phyloP scores from a whole-genome alignment of 305 asterid species.

The Plantago coronopus region DNA sequence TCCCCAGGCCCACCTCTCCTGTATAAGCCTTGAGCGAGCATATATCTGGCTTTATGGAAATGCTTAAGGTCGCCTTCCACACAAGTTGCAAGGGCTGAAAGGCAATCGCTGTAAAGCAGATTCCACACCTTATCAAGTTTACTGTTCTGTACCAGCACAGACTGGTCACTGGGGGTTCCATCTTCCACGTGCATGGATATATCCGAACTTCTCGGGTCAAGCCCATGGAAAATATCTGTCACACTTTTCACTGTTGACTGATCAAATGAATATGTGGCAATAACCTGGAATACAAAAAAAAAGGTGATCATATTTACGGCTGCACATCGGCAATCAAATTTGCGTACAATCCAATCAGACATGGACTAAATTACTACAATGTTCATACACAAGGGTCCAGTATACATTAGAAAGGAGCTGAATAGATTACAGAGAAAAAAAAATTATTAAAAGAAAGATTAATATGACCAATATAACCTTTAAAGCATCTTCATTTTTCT shows the following conservation, averaged over 20 bases:
- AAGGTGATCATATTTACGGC: slow-evolving; percentile 17
- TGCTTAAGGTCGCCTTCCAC: slow-evolving; percentile 99
- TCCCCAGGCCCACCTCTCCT: slow-evolving; percentile 72
- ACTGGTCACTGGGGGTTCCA: slow-evolving; percentile 32
- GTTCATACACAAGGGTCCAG: slow-evolving; percentile 7
- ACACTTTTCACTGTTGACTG: slow-evolving; percentile 56
- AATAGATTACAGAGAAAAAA: slow-evolving; percentile 3
- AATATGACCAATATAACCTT: slow-evolving; percentile 46
- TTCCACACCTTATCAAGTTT: slow-evolving; percentile 65
- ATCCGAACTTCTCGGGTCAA: slow-evolving; percentile 38
- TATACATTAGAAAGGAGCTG: slow-evolving; percentile 5
- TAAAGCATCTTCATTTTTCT: slow-evolving; percentile 62
- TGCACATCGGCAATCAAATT: slow-evolving; percentile 18
- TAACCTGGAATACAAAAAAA: slow-evolving; percentile 47
- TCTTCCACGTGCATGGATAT: slow-evolving; percentile 38
- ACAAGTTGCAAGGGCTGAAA: slow-evolving; percentile 83
- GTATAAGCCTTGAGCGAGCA: slow-evolving; percentile 91
- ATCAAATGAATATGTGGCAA: slow-evolving; percentile 64
- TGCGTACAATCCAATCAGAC: slow-evolving; percentile 18
- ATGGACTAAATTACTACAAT: slow-evolving; percentile 11
- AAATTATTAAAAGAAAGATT: slow-evolving; percentile 20
- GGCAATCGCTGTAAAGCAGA: slow-evolving; percentile 85
- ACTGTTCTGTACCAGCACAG: slow-evolving; percentile 30
- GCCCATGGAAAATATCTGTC: slow-evolving; percentile 36
- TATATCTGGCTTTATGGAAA: slow-evolving; percentile 92